Conservation (phyloP, 2,329 filamentous ascomycete genomes). For the Knoxdaviesia capensis region DNA sequence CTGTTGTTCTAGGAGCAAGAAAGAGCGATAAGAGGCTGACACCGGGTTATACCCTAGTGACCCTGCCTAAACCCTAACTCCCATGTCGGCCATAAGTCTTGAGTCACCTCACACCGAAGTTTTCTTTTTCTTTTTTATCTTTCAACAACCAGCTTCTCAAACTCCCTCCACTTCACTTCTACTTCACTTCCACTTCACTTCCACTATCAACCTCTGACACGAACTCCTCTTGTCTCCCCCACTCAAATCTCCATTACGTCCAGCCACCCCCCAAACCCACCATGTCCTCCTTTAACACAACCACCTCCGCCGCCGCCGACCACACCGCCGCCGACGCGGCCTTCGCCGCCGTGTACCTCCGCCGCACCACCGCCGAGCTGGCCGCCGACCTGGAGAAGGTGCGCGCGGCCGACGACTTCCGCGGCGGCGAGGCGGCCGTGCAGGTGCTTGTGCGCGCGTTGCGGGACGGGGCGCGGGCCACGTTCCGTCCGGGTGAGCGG, state of each 20-base stretch:
- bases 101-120: too few relatives aligned
- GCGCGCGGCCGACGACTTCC: slow-evolving; percentile 50
- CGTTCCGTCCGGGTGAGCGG: slow-evolving; percentile 33
- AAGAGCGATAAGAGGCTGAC: too few relatives aligned
- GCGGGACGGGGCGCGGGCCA: slow-evolving; percentile 42
- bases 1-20: too few relatives aligned
- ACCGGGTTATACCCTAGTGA: too few relatives aligned
- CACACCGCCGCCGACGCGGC: slow-evolving; percentile 8
- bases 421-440: slow-evolving; percentile 38
- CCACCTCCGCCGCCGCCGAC: background rate
- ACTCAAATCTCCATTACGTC: background rate
- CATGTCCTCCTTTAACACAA: background rate
- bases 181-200: too few relatives aligned
- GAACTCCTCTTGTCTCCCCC: background rate
- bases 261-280: background rate
- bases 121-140: too few relatives aligned
- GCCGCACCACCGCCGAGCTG: slow-evolving; percentile 48
- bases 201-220: background rate
- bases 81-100: too few relatives aligned
- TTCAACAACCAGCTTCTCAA: too few relatives aligned
- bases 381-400: slow-evolving; percentile 56
- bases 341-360: slow-evolving; percentile 49
- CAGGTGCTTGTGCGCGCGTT: slow-evolving; percentile 46
- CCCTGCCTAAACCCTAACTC: too few relatives aligned
- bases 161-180: too few relatives aligned